Percentiles rank a stretch among this genome's conserved stretches.
These are phyloP conservation scores for Leccinum longicurvipes DNA, from an alignment of 768 basidiomycete genomes.

Conservation along the genomic window DNA sequence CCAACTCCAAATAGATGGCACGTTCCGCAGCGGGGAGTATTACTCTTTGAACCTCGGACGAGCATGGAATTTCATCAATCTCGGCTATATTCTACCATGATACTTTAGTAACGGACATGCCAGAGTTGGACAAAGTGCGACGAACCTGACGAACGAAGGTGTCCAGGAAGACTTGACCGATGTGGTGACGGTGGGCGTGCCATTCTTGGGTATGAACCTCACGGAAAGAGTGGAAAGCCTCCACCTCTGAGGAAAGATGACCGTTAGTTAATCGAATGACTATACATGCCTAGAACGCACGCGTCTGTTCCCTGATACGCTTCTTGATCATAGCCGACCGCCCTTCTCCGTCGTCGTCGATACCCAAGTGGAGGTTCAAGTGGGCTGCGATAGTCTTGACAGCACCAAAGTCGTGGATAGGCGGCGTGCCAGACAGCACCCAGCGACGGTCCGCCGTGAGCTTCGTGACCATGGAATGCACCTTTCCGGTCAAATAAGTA, in stretches of 20 bases:
- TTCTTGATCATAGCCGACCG: constrained; percentile 74
- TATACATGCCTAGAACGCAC: constrained; percentile 36
- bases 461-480: constrained; percentile 73
- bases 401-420: constrained; percentile 85
- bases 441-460: constrained; percentile 79
- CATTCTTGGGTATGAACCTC: constrained; percentile 90
- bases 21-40: constrained; percentile 88
- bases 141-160: constrained; percentile 82
- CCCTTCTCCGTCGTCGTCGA: constrained; percentile 85
- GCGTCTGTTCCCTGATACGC: constrained; percentile 79
- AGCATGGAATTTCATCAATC: constrained; percentile 91
- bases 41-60: constrained; percentile 58
- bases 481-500: constrained; percentile 82
- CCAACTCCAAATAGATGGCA: constrained; percentile 91
- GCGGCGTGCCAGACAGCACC: constrained; percentile 97
- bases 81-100: constrained; percentile 80
- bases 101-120: constrained; percentile 8
- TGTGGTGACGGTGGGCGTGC: constrained; percentile 81
- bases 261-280: constrained; percentile 16
- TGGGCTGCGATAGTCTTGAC: constrained; percentile 90
- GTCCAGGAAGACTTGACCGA: constrained; percentile 81
- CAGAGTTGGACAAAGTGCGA: neutral
- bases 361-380: constrained; percentile 85
- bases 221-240: constrained; percentile 94
- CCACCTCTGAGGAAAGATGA: constrained; percentile 54